phyloP scores from a whole-genome alignment of 2,329 filamentous ascomycete genomes.

The Trichoderma polysporum region DNA sequence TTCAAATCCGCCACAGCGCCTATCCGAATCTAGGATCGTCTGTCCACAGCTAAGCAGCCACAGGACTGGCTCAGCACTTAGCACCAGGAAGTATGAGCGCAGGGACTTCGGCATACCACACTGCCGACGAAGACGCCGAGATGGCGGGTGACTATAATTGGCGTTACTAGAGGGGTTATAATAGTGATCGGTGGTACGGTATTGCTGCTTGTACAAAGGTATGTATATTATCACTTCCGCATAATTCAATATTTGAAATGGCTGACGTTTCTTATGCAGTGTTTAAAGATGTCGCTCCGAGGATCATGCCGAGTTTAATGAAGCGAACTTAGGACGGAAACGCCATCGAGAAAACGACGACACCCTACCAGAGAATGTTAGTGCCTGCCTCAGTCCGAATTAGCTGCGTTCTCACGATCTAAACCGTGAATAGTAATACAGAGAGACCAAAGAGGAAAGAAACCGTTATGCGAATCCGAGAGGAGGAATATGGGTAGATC shows the following conservation, averaged over 20 bases:
- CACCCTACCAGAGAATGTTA: not conserved
- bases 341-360: not conserved
- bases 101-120: not conserved
- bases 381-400: too few species aligned
- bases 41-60: not conserved
- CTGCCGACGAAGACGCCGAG: not conserved
- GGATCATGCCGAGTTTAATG: not conserved
- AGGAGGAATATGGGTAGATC: not conserved
- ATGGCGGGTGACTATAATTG: not conserved
- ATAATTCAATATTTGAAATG: not conserved
- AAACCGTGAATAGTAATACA: not conserved
- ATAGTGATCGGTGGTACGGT: not conserved
- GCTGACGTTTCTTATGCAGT: not conserved
- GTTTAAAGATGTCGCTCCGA: not conserved
- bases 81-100: not conserved
- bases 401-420: not conserved
- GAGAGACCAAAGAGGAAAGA: not conserved
- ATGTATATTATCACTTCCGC: not conserved
- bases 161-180: not conserved
- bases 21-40: not conserved
- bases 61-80: not conserved
- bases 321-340: not conserved
- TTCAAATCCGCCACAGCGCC: not conserved
- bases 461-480: not conserved
- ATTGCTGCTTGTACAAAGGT: not conserved